phyloP scores from a whole-genome alignment of 345 rosid species.

The Heritiera fomes region DNA sequence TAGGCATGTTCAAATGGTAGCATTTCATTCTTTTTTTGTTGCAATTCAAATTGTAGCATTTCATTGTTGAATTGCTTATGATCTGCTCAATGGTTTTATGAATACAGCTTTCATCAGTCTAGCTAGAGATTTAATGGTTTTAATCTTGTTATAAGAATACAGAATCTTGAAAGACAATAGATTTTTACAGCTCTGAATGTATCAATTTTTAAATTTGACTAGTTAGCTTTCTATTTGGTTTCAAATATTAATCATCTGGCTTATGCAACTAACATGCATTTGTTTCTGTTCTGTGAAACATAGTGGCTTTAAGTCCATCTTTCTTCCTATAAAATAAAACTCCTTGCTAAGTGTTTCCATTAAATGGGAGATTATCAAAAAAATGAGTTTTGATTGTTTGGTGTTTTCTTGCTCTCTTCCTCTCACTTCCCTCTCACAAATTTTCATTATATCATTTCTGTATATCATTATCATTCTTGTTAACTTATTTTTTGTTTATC shows the following conservation, averaged over 20 bases:
- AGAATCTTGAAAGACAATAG: not conserved
- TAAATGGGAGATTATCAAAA: not conserved
- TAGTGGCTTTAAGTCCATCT: not conserved
- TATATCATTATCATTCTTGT: constrained; percentile 4
- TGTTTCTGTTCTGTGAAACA: not conserved
- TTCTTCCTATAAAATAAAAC: not conserved
- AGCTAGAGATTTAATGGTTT: not conserved
- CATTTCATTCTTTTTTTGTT: no score
- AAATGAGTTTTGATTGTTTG: not conserved
- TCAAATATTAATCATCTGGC: not conserved
- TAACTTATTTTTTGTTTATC: constrained; percentile 14
- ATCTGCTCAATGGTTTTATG: not conserved
- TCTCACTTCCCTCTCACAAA: not conserved
- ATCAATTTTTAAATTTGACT: constrained; percentile 8
- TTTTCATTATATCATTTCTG: not conserved
- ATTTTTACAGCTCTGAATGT: not conserved
- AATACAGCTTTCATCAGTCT: not conserved
- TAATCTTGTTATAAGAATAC: not conserved
- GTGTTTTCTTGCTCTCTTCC: not conserved
- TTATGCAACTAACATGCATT: not conserved
- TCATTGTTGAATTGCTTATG: not conserved
- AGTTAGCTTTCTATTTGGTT: not conserved
- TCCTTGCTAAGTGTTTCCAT: not conserved
- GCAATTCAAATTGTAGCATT: no score
- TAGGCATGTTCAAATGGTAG: no score